Evolutionary conservation across 257 asterid species (phyloP).

Genomic region (Ligustrum vulgare): DNA sequence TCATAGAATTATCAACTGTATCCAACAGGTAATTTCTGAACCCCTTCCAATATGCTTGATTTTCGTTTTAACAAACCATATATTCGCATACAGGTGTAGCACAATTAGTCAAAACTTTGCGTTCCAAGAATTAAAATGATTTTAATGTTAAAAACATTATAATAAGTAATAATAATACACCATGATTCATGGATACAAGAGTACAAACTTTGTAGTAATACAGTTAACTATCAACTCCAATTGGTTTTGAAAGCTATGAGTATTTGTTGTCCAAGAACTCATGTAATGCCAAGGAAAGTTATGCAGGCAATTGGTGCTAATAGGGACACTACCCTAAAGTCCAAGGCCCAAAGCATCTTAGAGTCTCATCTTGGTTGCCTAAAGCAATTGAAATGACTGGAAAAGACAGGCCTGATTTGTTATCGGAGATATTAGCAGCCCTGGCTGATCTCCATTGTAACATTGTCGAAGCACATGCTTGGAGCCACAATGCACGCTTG

Average conservation of each 20-base stretch:
- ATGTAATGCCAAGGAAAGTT: neutral
- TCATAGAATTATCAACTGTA: conserved; percentile 55
- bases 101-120: neutral
- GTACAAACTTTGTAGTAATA: neutral
- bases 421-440: conserved; percentile 85
- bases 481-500: conserved; percentile 72
- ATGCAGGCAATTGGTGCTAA: conserved; percentile 52
- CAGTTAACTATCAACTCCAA: neutral
- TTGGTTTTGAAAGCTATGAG: too few relatives aligned
- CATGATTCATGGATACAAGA: neutral
- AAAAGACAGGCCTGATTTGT: conserved; percentile 69
- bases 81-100: neutral
- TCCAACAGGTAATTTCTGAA: conserved; percentile 51
- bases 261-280: neutral
- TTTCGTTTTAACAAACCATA: neutral
- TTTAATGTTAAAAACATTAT: too few relatives aligned
- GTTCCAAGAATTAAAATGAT: neutral
- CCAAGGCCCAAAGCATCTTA: conserved; percentile 23
- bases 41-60: neutral
- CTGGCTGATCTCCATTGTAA: conserved; percentile 69
- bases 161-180: too few relatives aligned
- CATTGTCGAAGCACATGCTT: conserved; percentile 70
- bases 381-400: conserved; percentile 76
- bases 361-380: conserved; percentile 30
- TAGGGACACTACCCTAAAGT: conserved; percentile 19